Evolutionary conservation across 2,329 filamentous ascomycete species (phyloP), one percentile per base, ranked within the genome.

Genomic region (Chlorencoelia australis): DNA sequence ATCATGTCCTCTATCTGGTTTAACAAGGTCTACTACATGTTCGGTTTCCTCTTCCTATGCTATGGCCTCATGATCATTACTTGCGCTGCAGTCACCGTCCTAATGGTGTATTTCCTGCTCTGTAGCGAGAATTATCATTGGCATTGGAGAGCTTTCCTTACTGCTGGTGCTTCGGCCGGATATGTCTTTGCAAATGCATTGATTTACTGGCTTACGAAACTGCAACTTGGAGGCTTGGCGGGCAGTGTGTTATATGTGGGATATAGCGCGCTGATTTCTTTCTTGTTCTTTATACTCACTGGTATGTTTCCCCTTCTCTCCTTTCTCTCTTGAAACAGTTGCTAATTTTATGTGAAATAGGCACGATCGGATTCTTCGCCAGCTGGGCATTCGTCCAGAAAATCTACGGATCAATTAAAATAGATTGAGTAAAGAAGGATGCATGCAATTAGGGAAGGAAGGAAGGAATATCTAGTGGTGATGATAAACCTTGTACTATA

Each of bases 1-100:
- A 95, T 98, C 67, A 94, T 98, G 85, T 94, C 81, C 64, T 94
- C 85, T 17, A 89, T 98, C 57, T 98, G 91, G 91, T 94, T 93
- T 63, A 89, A 81, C 67, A 86, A 91, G 63, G 91, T 98, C 48
- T 98, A 98, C 70, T 98, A 98, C 72, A 98, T 98, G 91, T 98
- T 98, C 54, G 91, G 91, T 15, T 98, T 98, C 71, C 68, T 98
- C 22, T 98, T 98, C 69, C 73, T 98, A 39, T 95, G 88, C 69
- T 98, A 94, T 56, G 88, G 84, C 8, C 73, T 98, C 33, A 95
- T 98, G 87, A 86, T 96, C 51, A 82, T 94, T 51, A 96, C 91
- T 1, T 87, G 82, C 41, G 89, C 89, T 0, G 81, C 88, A 1
- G 89, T 93, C 26, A 96, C 91, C 1, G 79, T 96, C 7, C 67